phyloP scores from a whole-genome alignment of 2,329 filamentous ascomycete species.

The Alternaria sp. region DNA sequence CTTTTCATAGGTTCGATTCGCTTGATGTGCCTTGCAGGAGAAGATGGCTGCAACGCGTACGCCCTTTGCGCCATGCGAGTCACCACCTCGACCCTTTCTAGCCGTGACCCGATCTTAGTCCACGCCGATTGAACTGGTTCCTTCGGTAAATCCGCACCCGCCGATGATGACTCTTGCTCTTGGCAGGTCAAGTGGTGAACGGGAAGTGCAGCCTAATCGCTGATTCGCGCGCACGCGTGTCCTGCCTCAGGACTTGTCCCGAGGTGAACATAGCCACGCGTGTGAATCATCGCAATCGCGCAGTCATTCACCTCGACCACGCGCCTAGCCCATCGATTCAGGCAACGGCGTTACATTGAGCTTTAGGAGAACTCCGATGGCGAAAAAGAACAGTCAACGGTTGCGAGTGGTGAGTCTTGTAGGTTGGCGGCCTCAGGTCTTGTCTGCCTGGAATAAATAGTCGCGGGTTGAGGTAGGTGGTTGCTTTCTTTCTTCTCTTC shows the following conservation, averaged over 20 bases:
- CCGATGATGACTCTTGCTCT: slow-evolving; percentile 33
- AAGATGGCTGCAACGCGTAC: background rate
- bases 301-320: slow-evolving; percentile 27
- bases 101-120: slow-evolving; percentile 17
- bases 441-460: slow-evolving; percentile 44
- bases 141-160: slow-evolving; percentile 18
- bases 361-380: slow-evolving; percentile 35
- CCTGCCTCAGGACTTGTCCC: slow-evolving; percentile 32
- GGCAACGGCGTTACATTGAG: slow-evolving; percentile 27
- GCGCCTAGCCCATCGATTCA: slow-evolving; percentile 27
- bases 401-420: slow-evolving; percentile 3
- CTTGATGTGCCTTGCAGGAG: slow-evolving; percentile 37
- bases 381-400: slow-evolving; percentile 24
- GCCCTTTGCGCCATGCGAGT: slow-evolving; percentile 8
- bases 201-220: slow-evolving; percentile 29
- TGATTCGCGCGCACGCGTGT: slow-evolving; percentile 17
- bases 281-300: slow-evolving; percentile 38
- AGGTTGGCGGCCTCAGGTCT: slow-evolving; percentile 39
- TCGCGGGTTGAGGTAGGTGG: slow-evolving; percentile 12
- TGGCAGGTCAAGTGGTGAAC: slow-evolving; percentile 4
- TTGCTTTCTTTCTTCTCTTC: slow-evolving; percentile 18
- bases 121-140: slow-evolving; percentile 20
- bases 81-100: slow-evolving; percentile 14
- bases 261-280: slow-evolving; percentile 34
- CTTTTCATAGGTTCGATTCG: slow-evolving; percentile 24